Base-by-base conservation (phyloP, 805 yeast species). In the Metschnikowia cerradonensis region DNA sequence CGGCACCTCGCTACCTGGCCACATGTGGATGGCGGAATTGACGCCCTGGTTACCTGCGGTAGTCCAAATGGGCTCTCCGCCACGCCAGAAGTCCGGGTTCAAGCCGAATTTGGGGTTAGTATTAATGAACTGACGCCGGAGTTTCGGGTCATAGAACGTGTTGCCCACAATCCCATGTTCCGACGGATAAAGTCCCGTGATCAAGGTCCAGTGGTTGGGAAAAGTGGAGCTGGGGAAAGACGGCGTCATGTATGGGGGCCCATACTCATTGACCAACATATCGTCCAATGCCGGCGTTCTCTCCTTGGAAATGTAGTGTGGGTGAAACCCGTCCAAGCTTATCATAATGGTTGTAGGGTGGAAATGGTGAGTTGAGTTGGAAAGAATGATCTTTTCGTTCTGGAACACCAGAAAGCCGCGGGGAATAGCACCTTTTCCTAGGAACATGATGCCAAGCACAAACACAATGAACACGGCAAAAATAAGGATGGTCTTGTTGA, bases 1-100 rank as follows among this genome's bases (percentile, higher is more conserved):
- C 23, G 78, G 76, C 6, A 83, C 95, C 59, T 90, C 96, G 52
- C 90, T 82, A 1, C 97, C 97, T 0, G 97, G 97, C 96, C 96
- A 91, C 96, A 90, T 90, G 66, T 90, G 96, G n/a, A 89, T 85
- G 0, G 90, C 95, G 4, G 86, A 68, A 3, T 70, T 70, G 2
- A 85, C 77, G 5, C 83, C 84, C 52, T 86, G 86, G 17, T 66
- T 64, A 30, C 72, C 73, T 0, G 92, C 90, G 1, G 95, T 88
- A 32, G 77, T 70, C 97, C 97, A 91, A 19, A 91, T 61, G 0
- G 97, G 94, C 63, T 88, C 94, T 22, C 96, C 96, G 22, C 90
- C 92, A 41, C 59, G 63, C 95, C 96, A 90, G 76, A 82, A 90
- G 20, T 71, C 77, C 36, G 77, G 80, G 55, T 79, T 76, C 23